Conservation (phyloP, 140 eudicot genomes). For the Bidens hawaiensis region DNA sequence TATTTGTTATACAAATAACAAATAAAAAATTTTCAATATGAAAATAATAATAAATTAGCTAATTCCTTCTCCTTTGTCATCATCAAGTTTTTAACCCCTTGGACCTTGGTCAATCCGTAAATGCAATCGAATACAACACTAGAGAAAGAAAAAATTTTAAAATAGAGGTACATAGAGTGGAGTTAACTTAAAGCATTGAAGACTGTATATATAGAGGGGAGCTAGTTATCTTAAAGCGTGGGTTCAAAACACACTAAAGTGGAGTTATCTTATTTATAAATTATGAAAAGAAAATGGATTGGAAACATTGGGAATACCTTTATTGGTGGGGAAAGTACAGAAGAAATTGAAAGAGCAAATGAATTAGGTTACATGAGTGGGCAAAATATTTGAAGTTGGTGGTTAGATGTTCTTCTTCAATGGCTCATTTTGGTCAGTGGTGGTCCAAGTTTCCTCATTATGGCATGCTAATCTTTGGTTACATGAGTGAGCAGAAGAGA, state of each 20-base stretch:
- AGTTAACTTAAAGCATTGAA: not conserved
- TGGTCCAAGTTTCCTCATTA: conserved; percentile 16
- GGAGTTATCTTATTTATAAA: not conserved
- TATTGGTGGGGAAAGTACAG: not conserved
- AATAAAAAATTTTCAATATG: too few species aligned
- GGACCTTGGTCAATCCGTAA: not conserved
- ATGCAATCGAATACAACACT: not conserved
- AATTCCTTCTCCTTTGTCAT: not conserved
- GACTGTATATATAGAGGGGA: not conserved
- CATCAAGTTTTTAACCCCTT: not conserved
- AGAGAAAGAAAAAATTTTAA: not conserved
- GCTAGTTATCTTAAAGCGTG: not conserved
- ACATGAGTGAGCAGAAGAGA: conserved; percentile 4
- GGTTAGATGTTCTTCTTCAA: conserved; percentile 1
- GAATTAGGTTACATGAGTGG: conserved; percentile 9
- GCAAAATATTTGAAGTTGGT: not conserved
- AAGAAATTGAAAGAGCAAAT: not conserved
- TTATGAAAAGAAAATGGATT: not conserved
- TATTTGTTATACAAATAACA: too few species aligned
- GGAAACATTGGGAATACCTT: not conserved
- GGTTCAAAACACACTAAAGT: not conserved
- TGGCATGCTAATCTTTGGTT: conserved; percentile 13
- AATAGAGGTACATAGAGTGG: not conserved
- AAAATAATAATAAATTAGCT: too few species aligned
- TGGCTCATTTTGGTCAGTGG: conserved; percentile 10